Conservation (phyloP, 1,284 basidiomycete genomes). For the Papiliotrema nemorosa region DNA sequence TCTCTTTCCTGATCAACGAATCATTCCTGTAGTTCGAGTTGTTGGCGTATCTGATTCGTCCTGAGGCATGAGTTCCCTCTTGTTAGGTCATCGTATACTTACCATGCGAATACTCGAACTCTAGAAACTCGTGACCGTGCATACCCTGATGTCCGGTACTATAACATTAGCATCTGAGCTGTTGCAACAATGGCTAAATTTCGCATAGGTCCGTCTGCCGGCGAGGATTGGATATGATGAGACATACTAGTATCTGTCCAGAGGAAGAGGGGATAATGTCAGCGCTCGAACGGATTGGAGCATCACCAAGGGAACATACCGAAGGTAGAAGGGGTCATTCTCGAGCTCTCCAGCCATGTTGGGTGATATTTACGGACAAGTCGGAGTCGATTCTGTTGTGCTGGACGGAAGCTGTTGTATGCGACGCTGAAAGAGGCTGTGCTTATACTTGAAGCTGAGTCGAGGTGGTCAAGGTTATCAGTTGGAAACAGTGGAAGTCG, state of each 20-base stretch:
- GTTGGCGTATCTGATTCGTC: conserved; percentile 94
- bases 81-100: conserved; percentile 5
- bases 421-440: too few species aligned
- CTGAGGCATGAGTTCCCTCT: conserved; percentile 11
- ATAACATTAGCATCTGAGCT: conserved; percentile 11
- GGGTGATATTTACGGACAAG: background rate
- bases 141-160: conserved; percentile 93
- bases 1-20: conserved; percentile 95
- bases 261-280: too few species aligned
- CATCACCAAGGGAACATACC: conserved; percentile 53
- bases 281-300: too few species aligned
- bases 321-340: conserved; percentile 74
- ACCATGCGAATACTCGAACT: conserved; percentile 95
- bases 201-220: background rate
- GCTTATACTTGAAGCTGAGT: too few species aligned
- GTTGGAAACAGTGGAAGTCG: too few species aligned
- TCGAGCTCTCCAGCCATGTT: conserved; percentile 36
- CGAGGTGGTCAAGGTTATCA: too few species aligned
- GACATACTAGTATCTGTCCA: conserved; percentile 73
- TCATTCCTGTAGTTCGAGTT: conserved; percentile 99
- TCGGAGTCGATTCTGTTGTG: background rate
- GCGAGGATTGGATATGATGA: background rate
- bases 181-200: conserved; percentile 7
- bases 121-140: conserved; percentile 95
- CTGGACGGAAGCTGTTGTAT: background rate